Evolutionary conservation across 345 rosid species (phyloP), one percentile per base, ranked within the genome.

Genomic region (Hypericum androsaemum): DNA sequence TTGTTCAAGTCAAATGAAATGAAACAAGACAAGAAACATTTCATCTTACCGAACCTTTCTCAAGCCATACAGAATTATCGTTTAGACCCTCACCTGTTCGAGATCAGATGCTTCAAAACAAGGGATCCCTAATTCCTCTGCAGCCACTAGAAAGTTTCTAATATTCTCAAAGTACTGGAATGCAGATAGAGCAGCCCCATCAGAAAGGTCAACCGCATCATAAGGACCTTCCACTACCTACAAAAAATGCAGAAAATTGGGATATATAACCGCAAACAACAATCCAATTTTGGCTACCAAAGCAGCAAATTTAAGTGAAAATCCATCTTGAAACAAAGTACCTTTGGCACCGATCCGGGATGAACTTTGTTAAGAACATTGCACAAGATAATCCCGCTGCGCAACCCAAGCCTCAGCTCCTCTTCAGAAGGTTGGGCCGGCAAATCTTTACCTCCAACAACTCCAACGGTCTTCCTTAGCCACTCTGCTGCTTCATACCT

Each of bases 341-440:
- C 72, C 72, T 67, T 67, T 41, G 67, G 56, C 7, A 67, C 58
- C 15, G 63, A 50, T 46, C 72, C 72, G 16, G 67, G 72, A 37
- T 67, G 72, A 43, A 67, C 67, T 56, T 52, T 67, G 63, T 67
- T 67, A 41, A 67, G 50, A 42, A 53, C 72, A 43, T 28, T 67
- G 54, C 72, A 67, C 47, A 67, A 43, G 11, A 67, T 57, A 36
- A 67, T 62, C 48, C 72, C 72, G 41, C 72, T 67, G 47, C 72
- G 48, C 60, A 67, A 48, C 39, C 52, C 67, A 14, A 52, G 52
- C 63, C 59, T 48, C 52, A 67, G 62, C 13, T 67, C 72, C 53
- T 67, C 72, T 62, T 67, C 72, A 8, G 72, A 67, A 35, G 67
- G 72, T 54, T 67, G 66, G 3, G 67, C 62, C 2, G 67, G 63